Conservation (phyloP, 2,329 filamentous ascomycete genomes). For the Monosporascus sp. region DNA sequence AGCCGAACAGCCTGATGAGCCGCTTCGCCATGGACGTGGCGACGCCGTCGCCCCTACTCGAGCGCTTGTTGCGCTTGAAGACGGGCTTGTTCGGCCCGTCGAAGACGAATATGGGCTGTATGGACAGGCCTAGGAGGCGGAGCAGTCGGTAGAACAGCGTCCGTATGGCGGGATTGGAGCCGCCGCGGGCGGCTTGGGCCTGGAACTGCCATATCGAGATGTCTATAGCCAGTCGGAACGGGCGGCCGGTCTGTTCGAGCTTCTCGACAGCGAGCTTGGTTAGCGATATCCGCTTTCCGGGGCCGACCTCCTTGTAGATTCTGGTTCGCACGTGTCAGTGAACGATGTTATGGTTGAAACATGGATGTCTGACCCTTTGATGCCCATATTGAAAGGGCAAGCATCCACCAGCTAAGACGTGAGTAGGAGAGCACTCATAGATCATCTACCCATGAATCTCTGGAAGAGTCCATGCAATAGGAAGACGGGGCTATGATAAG, state of each 20-base stretch:
- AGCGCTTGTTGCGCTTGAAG: slow-evolving; percentile 82
- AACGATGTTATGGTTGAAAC: not conserved
- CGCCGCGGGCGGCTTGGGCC: slow-evolving; percentile 76
- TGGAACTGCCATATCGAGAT: slow-evolving; percentile 98
- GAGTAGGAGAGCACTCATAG: slow-evolving; percentile 1
- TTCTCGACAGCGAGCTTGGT: slow-evolving; percentile 76
- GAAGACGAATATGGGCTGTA: slow-evolving; percentile 86
- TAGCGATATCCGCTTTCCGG: slow-evolving; percentile 72
- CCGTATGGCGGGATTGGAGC: slow-evolving; percentile 81
- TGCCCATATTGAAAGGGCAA: slow-evolving; percentile 46
- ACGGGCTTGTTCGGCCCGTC: slow-evolving; percentile 80
- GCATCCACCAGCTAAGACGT: not conserved
- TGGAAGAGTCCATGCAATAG: not conserved
- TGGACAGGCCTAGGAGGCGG: slow-evolving; percentile 67
- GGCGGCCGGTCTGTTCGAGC: slow-evolving; percentile 62
- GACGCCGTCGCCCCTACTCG: slow-evolving; percentile 58
- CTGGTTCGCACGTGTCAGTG: slow-evolving; percentile 40
- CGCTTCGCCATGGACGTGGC: slow-evolving; percentile 75
- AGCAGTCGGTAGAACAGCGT: slow-evolving; percentile 90
- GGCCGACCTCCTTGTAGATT: slow-evolving; percentile 84
- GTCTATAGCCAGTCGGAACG: slow-evolving; percentile 84
- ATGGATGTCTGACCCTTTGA: slow-evolving; percentile 48
- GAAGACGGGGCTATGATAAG: too few species aligned
- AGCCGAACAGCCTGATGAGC: slow-evolving; percentile 78
- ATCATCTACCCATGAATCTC: not conserved